A percentile compares a stretch with the other conserved stretches of the same genome.
phyloP scores from a whole-genome alignment of 306 rosid genomes.

The Acacia crassicarpa region DNA sequence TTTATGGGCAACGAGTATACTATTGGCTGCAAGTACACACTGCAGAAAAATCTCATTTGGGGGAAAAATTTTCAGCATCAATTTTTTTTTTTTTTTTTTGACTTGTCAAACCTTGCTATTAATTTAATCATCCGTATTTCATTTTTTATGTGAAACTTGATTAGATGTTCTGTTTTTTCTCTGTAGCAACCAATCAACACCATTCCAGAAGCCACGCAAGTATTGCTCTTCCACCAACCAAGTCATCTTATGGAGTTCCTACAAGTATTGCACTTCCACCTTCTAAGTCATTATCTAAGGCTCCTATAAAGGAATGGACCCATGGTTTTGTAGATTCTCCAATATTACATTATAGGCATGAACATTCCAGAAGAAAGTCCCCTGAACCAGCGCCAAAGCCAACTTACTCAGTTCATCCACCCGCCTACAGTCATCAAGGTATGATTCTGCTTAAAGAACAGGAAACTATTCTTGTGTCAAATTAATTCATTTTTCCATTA shows the following conservation, averaged over 20 bases:
- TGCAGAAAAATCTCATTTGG: not conserved
- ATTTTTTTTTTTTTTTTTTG: not conserved
- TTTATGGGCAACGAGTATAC: not conserved
- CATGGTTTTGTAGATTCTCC: slow-evolving; percentile 46
- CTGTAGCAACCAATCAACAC: slow-evolving; percentile 42
- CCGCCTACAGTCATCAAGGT: slow-evolving; percentile 59
- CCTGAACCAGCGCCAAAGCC: slow-evolving; percentile 36
- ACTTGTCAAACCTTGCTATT: too few relatives aligned
- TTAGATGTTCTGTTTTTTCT: slow-evolving; percentile 3
- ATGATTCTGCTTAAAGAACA: slow-evolving; percentile 21
- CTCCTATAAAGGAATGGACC: slow-evolving; percentile 47
- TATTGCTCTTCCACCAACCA: slow-evolving; percentile 46
- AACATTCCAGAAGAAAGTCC: slow-evolving; percentile 13
- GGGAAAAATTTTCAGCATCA: not conserved
- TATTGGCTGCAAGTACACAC: not conserved
- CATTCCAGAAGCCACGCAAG: slow-evolving; percentile 34
- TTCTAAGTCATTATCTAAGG: slow-evolving; percentile 41
- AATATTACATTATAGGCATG: slow-evolving; percentile 33
- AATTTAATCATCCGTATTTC: not conserved
- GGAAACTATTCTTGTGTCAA: not conserved
- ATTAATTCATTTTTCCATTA: slow-evolving; percentile 20
- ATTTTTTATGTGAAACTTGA: not conserved
- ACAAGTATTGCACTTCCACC: slow-evolving; percentile 63
- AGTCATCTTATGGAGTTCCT: slow-evolving; percentile 27
- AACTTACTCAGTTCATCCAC: slow-evolving; percentile 44